Evolutionary conservation across 1,284 basidiomycete genomes (phyloP).

Genomic region (Cystobasidiaceae sp.): DNA sequence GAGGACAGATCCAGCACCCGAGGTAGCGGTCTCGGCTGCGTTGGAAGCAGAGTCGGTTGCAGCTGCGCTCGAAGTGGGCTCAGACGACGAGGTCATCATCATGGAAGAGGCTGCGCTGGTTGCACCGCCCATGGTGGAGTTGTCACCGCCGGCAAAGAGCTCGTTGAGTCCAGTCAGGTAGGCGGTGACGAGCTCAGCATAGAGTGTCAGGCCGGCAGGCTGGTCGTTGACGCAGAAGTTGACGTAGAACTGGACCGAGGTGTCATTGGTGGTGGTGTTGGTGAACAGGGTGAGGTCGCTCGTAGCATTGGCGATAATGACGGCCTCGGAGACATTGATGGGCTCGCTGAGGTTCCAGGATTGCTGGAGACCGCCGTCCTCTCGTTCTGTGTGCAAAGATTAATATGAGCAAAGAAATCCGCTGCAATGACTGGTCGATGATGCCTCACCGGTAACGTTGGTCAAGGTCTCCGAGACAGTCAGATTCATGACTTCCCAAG

Average conservation of each 20-base stretch:
- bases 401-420: not conserved
- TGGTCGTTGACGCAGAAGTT: conserved; percentile 30
- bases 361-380: conserved; percentile 10
- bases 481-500: conserved; percentile 9
- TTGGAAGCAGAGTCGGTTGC: conserved; percentile 29
- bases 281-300: conserved; percentile 82
- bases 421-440: too few relatives aligned
- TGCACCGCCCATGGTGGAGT: too few relatives aligned
- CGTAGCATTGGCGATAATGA: conserved; percentile 84
- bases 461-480: conserved; percentile 15
- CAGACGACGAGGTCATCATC: conserved; percentile 21
- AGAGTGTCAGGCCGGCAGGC: conserved; percentile 18
- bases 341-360: conserved; percentile 49
- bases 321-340: conserved; percentile 89
- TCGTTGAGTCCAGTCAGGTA: conserved; percentile 25
- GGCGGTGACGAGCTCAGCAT: conserved; percentile 15
- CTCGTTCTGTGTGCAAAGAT: not conserved
- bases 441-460: conserved; percentile 15
- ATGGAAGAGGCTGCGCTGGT: too few relatives aligned
- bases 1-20: conserved; percentile 2
- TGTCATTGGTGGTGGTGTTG: conserved; percentile 57
- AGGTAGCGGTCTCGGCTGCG: conserved; percentile 5
- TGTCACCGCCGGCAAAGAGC: conserved; percentile 5
- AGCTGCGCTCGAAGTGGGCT: conserved; percentile 32
- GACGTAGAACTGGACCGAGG: conserved; percentile 23